A percentile compares a stretch with the other conserved stretches of the same genome.
phyloP scores from a whole-genome alignment of 2,329 filamentous ascomycete genomes.

The Capronia epimyces region DNA sequence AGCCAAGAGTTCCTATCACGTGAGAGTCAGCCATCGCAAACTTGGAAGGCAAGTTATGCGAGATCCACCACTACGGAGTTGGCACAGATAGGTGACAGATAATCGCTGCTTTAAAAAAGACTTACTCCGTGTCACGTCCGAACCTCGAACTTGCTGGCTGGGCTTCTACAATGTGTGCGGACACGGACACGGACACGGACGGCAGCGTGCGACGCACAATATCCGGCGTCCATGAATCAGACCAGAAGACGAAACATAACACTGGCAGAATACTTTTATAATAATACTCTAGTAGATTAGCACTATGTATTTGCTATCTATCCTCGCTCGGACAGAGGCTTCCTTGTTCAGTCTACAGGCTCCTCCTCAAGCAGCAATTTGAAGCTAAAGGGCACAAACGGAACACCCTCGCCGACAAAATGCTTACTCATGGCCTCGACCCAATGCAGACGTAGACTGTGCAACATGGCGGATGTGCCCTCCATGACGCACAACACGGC shows the following conservation, averaged over 20 bases:
- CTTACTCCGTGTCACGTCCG: not conserved
- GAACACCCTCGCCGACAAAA: constrained; percentile 81
- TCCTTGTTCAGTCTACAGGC: constrained; percentile 38
- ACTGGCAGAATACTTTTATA: not conserved
- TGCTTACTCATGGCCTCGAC: constrained; percentile 98
- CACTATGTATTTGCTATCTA: not conserved
- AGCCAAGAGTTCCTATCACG: constrained; percentile 5
- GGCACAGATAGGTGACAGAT: too few species aligned
- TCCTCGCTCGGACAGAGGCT: not conserved
- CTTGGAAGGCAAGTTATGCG: not conserved
- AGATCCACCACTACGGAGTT: too few species aligned
- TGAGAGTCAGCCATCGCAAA: not conserved
- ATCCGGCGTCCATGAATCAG: too few species aligned
- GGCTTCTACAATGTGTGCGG: too few species aligned
- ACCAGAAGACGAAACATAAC: too few species aligned
- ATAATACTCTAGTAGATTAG: not conserved
- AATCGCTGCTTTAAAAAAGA: too few species aligned
- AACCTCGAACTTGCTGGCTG: not conserved
- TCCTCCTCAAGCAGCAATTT: constrained; percentile 79
- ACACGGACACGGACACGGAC: too few species aligned
- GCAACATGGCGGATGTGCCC: constrained; percentile 91
- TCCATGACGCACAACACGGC: constrained; percentile 88
- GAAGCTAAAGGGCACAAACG: constrained; percentile 88
- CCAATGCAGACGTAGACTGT: constrained; percentile 87
- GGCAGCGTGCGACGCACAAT: too few species aligned